Conservation (phyloP, 1,139 yeast species). For the Suhomyces chickasaworum region DNA sequence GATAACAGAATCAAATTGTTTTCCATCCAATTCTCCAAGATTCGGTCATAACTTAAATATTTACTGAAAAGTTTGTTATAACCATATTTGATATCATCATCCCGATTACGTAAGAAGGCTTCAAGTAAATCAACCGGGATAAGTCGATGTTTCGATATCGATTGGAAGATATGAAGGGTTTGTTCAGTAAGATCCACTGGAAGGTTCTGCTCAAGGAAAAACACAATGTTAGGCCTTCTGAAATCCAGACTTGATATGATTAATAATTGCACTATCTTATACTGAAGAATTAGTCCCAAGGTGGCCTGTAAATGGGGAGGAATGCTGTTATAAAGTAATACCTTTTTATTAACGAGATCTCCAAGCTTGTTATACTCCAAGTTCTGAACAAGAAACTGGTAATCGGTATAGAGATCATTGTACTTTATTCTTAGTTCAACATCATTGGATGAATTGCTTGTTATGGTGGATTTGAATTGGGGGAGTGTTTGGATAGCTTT, state of each 20-base stretch:
- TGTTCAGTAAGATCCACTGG: conserved; percentile 1
- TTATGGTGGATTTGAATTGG: background rate
- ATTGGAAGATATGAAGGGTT: conserved; percentile 12
- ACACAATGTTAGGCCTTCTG: conserved; percentile 32
- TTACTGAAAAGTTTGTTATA: conserved; percentile 13
- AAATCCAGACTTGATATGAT: conserved; percentile 39
- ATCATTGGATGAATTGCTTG: background rate
- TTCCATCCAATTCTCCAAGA: conserved; percentile 33
- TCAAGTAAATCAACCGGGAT: conserved; percentile 22
- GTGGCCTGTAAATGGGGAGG: conserved; percentile 14
- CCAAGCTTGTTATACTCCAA: conserved; percentile 28
- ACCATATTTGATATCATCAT: conserved; percentile 4
- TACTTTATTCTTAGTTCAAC: conserved; percentile 17
- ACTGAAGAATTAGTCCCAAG: conserved; percentile 17
- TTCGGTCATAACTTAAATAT: conserved; percentile 17
- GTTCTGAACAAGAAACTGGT: conserved; percentile 27
- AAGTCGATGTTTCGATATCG: conserved; percentile 19
- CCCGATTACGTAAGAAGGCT: conserved; percentile 18
- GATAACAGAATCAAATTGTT: conserved; percentile 35
- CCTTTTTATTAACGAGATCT: conserved; percentile 43
- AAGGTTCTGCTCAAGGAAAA: conserved; percentile 22
- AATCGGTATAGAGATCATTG: conserved; percentile 35
- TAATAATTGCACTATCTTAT: conserved; percentile 33
- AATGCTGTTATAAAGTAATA: conserved; percentile 28
- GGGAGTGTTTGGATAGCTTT: conserved; percentile 3